Base-by-base conservation (phyloP, 768 basidiomycete species). In the Rhizopogon roseolus region DNA sequence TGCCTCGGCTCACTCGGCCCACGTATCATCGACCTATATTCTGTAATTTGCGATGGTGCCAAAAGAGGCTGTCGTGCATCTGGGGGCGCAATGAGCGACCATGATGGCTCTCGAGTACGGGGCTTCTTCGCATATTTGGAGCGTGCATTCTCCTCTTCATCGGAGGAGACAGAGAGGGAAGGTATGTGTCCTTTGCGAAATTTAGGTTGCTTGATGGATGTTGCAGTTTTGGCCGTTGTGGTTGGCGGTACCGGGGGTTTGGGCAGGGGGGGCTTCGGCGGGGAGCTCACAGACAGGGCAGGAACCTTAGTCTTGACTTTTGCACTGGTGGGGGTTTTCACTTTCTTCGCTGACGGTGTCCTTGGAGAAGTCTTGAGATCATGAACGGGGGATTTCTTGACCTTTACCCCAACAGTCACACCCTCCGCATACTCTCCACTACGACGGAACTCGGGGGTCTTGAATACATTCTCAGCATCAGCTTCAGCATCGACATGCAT, bases 121-220 rank as follows among this genome's bases (percentile, higher is more conserved):
- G 76, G 70, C 69, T 85, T 88, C 78, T 90, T 90, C 22, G 76
- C 83, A 36, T 73, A 75, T 57, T 74, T 75, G 39, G 74, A 76
- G 37, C 86, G 79, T 22, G 76, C 61, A 66, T 82, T 84, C 70
- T 90, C 87, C 62, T 90, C 88, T 58, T 90, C 88, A 61, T 90
- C 88, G 17, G 85, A 86, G 11, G 88, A 87, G 22, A 81, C 71
- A 40, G 75, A 81, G 71, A 64, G 71, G 75, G 42, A 75, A 43
- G 73, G 68, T 38, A 57, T 62, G 41, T 71, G 72, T 57, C 62
- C 69, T 64, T 63, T 76, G 66, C 65, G 52, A 43, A 54, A 10
- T 53, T 70, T 67, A 60, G 45, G 49, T 64, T 28, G 42, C 46
- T 29, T 63, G 44, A 8, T 51, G 38, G 27, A 41, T 44, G 39